phyloP scores from a whole-genome alignment of 257 asterid species.

The Nicotiana sylvestris region DNA sequence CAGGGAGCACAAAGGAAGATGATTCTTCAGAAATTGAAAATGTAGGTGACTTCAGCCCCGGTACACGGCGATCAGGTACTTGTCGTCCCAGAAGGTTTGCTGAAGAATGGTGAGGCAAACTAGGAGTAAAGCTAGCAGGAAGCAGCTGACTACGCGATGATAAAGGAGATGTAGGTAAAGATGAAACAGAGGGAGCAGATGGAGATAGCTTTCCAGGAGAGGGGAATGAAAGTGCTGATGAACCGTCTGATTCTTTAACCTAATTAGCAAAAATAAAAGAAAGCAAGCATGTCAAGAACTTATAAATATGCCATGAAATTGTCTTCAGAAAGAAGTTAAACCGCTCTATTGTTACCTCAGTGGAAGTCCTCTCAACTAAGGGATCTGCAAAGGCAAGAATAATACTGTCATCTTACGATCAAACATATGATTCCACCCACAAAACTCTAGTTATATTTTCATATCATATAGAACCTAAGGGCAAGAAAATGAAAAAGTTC shows the following conservation, averaged over 20 bases:
- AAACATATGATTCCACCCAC: neutral
- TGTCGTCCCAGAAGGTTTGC: constrained; percentile 54
- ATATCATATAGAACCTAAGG: neutral
- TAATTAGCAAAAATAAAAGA: constrained; percentile 19
- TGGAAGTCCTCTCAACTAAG: constrained; percentile 18
- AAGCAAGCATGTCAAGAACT: constrained; percentile 4
- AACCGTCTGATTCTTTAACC: constrained; percentile 54
- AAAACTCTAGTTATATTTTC: neutral
- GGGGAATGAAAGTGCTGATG: constrained; percentile 50
- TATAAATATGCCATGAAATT: neutral
- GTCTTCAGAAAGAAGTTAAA: constrained; percentile 3
- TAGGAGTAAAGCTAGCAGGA: constrained; percentile 65
- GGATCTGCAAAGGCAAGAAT: constrained; percentile 26
- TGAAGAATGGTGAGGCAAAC: constrained; percentile 73
- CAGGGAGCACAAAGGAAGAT: constrained; percentile 46
- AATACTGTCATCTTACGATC: neutral
- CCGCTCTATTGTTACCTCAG: constrained; percentile 21
- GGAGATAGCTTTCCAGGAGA: constrained; percentile 72
- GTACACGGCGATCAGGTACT: constrained; percentile 62
- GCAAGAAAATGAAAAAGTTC: neutral
- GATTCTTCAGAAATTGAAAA: constrained; percentile 78
- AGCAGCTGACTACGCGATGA: constrained; percentile 56
- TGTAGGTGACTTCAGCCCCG: constrained; percentile 60
- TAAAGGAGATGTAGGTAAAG: constrained; percentile 57
- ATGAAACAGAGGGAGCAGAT: constrained; percentile 64